These are phyloP conservation scores for Radiomyces spectabilis DNA, from an alignment of 192 early-diverging fungal species.

Conservation along the genomic window DNA sequence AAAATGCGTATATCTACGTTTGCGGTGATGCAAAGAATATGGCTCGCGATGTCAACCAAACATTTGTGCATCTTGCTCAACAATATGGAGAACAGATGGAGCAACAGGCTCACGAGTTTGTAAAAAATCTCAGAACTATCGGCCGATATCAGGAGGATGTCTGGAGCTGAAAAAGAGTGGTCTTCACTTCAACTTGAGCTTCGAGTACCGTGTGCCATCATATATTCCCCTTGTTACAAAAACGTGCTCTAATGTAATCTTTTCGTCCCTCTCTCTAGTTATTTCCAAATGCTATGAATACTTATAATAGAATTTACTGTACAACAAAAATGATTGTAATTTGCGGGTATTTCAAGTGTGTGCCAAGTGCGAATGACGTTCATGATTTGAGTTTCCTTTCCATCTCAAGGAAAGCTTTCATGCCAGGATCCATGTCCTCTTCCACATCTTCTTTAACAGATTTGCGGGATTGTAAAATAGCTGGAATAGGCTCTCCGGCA, in stretches of 20 bases:
- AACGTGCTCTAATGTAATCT: no score
- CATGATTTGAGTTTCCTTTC: conserved; percentile 25
- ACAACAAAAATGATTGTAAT: neutral
- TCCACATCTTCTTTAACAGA: conserved; percentile 6
- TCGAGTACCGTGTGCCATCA: neutral
- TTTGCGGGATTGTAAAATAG: neutral
- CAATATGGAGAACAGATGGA: conserved; percentile 56
- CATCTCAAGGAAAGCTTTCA: conserved; percentile 40
- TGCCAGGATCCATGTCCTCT: conserved; percentile 37
- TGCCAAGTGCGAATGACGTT: neutral
- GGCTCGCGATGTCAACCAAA: conserved; percentile 82
- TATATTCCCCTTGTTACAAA: neutral
- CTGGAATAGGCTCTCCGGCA: neutral
- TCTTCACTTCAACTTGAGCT: neutral
- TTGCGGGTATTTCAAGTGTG: neutral
- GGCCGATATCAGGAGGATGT: conserved; percentile 94
- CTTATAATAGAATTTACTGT: neutral
- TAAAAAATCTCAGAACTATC: conserved; percentile 74
- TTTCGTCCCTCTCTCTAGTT: neutral
- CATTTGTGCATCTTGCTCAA: conserved; percentile 62
- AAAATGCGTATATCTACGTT: conserved; percentile 78
- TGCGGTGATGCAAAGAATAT: conserved; percentile 97
- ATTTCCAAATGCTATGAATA: neutral
- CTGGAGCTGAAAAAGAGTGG: conserved; percentile 41
- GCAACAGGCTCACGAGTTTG: conserved; percentile 64